A percentile compares a stretch with the other conserved stretches of the same genome.
These are phyloP conservation scores for Colletotrichum sp. DNA, from an alignment of 2,329 filamentous ascomycete species.

Conservation along the genomic window DNA sequence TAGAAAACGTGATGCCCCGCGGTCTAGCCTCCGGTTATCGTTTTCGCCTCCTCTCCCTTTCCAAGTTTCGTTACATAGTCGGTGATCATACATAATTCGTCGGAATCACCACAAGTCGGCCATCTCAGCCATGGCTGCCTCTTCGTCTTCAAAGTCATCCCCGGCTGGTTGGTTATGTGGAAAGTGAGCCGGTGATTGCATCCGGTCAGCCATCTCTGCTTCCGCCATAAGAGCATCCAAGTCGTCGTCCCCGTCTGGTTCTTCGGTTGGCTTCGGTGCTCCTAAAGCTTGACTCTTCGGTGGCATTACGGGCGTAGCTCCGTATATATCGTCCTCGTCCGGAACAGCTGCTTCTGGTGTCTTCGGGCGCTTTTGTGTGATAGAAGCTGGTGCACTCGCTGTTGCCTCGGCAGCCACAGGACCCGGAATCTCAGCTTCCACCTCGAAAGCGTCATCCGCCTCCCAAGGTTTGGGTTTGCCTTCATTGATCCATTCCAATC, in stretches of 20 bases:
- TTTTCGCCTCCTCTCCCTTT: not conserved
- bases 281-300: not conserved
- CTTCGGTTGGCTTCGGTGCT: not conserved
- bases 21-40: not conserved
- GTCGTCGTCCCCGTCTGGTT: conserved; percentile 34
- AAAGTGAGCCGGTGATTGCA: conserved; percentile 17
- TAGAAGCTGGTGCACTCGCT: conserved; percentile 34
- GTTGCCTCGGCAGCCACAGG: conserved; percentile 26
- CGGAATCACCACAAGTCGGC: conserved; percentile 53
- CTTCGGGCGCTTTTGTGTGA: conserved; percentile 35
- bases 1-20: not conserved
- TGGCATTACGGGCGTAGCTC: conserved; percentile 49
- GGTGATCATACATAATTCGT: not conserved
- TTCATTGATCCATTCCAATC: conserved; percentile 86
- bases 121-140: conserved; percentile 72
- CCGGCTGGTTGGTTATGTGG: conserved; percentile 7
- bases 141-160: conserved; percentile 63
- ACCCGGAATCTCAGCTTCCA: conserved; percentile 27
- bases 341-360: conserved; percentile 37
- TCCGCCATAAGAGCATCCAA: conserved; percentile 50
- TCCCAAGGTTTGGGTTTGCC: conserved; percentile 56
- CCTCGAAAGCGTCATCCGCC: conserved; percentile 27
- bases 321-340: conserved; percentile 60
- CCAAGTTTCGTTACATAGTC: not conserved
- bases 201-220: conserved; percentile 32